Evolutionary conservation across 495 filamentous ascomycete genomes (phyloP), one percentile per base, ranked within the genome.

Genomic region (Pseudevernia furfuracea): DNA sequence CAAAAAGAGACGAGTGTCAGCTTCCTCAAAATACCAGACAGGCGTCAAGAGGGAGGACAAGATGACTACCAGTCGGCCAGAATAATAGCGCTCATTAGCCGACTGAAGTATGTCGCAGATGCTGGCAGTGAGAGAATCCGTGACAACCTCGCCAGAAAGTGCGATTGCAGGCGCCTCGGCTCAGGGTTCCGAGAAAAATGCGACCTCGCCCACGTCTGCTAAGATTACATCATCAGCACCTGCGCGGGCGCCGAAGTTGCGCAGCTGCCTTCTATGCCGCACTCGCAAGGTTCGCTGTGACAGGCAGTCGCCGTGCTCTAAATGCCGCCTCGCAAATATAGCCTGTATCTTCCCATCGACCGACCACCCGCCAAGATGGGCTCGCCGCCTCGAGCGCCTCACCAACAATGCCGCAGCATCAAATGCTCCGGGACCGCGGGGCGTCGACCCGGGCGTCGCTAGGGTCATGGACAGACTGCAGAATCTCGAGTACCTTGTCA

Each of bases 311-410:
- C 58, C 58, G 25, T 60, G 58, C 38, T 44, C 58, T 34, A 44
- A 32, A 21, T 60, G 58, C 38, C 17, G 38, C 23, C 38, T 25
- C 5, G 39, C 38, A 30, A 60, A 60, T 44, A 44, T 46, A 5
- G 58, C 38, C 38, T 60, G 58, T 60, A 25, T 60, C 39, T 60
- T 60, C 46, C 58, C 58, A 44, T 44, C 39, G 9, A 44, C 37
- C 23, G 58, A 46, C 39, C 58, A 39, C 23, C 38, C 39, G 14
- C 58, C 58, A 32, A 44, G 58, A 44, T 46, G 58, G 39, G 58
- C 38, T 60, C 58, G 58, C 32, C 58, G 58, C 39, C 58, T 59
- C 12, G 58, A 59, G 58, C 58, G 58, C 38, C 58, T 59, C 58
- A 59, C 58, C 58, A 43, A 59, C 36, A 32, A 59, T 43, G 58